phyloP scores from a whole-genome alignment of 495 filamentous ascomycete genomes.

The Sabuloglossum arenarium region DNA sequence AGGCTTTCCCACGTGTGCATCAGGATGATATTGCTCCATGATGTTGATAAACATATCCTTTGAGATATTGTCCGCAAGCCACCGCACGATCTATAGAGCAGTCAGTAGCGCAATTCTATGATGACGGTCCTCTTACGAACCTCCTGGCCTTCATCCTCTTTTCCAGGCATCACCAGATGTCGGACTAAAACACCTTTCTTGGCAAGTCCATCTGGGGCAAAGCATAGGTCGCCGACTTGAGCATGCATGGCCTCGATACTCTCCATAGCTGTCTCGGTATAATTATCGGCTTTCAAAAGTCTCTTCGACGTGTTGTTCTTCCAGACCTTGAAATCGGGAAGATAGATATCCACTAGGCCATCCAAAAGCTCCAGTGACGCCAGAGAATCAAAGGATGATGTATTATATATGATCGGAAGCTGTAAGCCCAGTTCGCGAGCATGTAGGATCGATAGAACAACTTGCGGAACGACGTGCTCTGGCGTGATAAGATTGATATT shows the following conservation, averaged over 20 bases:
- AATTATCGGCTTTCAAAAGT: constrained; percentile 53
- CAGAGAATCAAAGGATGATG: constrained; percentile 51
- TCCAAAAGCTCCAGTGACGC: constrained; percentile 44
- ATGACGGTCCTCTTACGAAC: not conserved
- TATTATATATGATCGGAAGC: constrained; percentile 61
- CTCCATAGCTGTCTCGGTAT: constrained; percentile 41
- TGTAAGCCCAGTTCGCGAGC: constrained; percentile 42
- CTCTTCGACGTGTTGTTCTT: constrained; percentile 34
- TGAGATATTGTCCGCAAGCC: constrained; percentile 44
- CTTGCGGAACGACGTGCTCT: constrained; percentile 62
- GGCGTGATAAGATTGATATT: constrained; percentile 67
- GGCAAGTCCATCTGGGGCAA: constrained; percentile 54
- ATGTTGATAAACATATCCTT: constrained; percentile 36
- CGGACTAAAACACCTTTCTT: constrained; percentile 49
- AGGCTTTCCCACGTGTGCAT: constrained; percentile 50
- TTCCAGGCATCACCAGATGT: constrained; percentile 62
- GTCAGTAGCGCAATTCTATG: not conserved
- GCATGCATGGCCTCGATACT: constrained; percentile 54
- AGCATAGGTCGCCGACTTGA: constrained; percentile 57
- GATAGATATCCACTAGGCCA: constrained; percentile 57
- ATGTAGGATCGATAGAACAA: constrained; percentile 45
- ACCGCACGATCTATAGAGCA: constrained; percentile 36
- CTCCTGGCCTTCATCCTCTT: constrained; percentile 36
- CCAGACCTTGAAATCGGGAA: constrained; percentile 69
- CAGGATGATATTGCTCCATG: constrained; percentile 10